Evolutionary conservation across 331 rosid species (phyloP).

Genomic region (Pyracantha coccinea): DNA sequence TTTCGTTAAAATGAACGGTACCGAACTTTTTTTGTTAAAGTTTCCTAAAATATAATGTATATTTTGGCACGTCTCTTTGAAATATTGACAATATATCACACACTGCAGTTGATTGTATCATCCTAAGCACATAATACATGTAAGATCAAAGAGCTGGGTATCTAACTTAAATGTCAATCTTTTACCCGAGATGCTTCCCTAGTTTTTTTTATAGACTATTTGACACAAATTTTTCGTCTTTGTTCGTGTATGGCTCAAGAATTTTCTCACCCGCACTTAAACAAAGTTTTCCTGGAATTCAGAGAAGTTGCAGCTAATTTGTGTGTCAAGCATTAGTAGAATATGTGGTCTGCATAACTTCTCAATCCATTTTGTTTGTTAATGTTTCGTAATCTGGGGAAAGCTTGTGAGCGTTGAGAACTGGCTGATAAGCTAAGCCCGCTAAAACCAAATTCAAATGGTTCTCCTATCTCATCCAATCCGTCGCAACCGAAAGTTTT

Average conservation of each 20-base stretch:
- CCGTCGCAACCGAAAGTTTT: no score
- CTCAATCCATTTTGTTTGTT: neutral
- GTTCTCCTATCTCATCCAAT: no score
- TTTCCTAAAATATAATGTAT: no score
- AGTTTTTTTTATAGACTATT: neutral
- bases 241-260: neutral
- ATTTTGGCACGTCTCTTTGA: no score
- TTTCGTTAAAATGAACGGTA: no score
- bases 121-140: neutral
- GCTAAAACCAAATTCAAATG: no score
- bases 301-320: neutral
- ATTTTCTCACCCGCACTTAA: neutral
- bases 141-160: neutral
- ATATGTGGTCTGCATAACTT: neutral
- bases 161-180: neutral
- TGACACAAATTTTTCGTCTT: neutral
- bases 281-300: neutral
- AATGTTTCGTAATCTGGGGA: slow-evolving; percentile 41
- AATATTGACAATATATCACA: neutral
- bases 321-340: neutral
- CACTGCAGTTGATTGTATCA: neutral
- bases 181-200: neutral
- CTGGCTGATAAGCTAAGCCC: slow-evolving; percentile 14
- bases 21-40: no score
- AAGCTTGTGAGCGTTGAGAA: slow-evolving; percentile 65